Percentiles rank a stretch among this genome's conserved stretches.
Evolutionary conservation across 495 filamentous ascomycete species (phyloP).

Genomic region (Aspergillus avenaceus): DNA sequence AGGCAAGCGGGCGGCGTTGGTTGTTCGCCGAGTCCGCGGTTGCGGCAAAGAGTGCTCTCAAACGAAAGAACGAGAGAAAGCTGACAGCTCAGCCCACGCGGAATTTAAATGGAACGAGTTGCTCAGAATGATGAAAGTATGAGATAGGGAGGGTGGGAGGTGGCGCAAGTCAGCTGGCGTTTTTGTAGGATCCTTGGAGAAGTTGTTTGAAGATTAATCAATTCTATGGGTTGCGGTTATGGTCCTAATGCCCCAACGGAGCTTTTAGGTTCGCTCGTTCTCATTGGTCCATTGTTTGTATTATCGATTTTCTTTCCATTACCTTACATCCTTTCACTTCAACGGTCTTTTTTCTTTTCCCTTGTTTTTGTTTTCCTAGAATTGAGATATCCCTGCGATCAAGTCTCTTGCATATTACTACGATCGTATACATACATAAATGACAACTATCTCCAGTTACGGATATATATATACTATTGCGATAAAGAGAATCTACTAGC

Average conservation of each 20-base stretch:
- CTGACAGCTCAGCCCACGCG: neutral
- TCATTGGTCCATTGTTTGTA: neutral
- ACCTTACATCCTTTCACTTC: too few relatives aligned
- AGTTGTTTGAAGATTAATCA: conserved; percentile 1
- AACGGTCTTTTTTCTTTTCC: too few relatives aligned
- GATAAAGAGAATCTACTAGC: too few relatives aligned
- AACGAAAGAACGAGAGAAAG: neutral
- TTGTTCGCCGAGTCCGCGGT: conserved; percentile 20
- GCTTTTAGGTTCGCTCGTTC: neutral
- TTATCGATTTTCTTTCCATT: too few relatives aligned
- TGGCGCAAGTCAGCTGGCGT: neutral
- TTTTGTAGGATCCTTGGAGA: neutral
- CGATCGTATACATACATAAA: too few relatives aligned
- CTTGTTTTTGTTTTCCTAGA: too few relatives aligned
- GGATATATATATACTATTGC: too few relatives aligned
- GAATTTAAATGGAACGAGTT: neutral
- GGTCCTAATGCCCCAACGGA: conserved; percentile 11
- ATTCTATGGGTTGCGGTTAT: conserved; percentile 9
- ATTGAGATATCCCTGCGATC: too few relatives aligned
- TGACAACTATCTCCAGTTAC: too few relatives aligned
- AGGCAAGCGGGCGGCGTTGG: conserved; percentile 8
- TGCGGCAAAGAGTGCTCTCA: conserved; percentile 3
- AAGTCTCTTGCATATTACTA: too few relatives aligned
- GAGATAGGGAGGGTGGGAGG: neutral
- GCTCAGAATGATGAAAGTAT: neutral